Base-by-base conservation (phyloP, 192 early-diverging fungal genomes). In the Globomyces pollinis-pini region DNA sequence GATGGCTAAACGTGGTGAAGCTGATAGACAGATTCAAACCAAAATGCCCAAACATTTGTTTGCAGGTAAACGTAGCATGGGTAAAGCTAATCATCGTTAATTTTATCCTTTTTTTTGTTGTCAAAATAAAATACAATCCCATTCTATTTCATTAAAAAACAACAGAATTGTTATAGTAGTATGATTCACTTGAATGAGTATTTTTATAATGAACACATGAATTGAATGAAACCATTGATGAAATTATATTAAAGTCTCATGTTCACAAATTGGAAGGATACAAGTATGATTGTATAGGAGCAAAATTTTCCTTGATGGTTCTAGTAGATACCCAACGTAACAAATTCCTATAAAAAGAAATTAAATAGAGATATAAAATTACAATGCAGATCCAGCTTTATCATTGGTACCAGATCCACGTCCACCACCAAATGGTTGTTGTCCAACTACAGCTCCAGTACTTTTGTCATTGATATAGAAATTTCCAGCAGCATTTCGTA, bases 1-100 rank as follows among this genome's bases (percentile, higher is more conserved):
- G 59, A 75, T 84, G 59, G 94, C 89, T 44, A 83, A 81, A 65
- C 77, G 80, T 24, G 93, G 94, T 61, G 97, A 99, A 72, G 74
- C 91, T n/a, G 97, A 99, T 69, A 83, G 96, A 65, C 71, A 69
- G n/a, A 93, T 99, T 57, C 67, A 73, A 50, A 83, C 79, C 58
- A 95, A 97, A 79, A 90, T 87, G 87, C 97, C 97, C 42, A 96
- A 94, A 77, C 97, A 99, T 69, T 80, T 99, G 84, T 97, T 95
- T 67, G 71, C 87, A 21, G 90, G 91, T 61, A 98, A 98, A 79
- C 18, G 50, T 26, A 34, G 28, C 21, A 51, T 51, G 28, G 50
- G 50, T 16, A 51, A 9, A 26, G 32, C 50, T 31, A 51, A 15
- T 21, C 50, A 34, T 33, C 50, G 50, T 51, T 51, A 51, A 51